phyloP scores from a whole-genome alignment of 2,329 filamentous ascomycete genomes.

The Talaromyces rugulosus region DNA sequence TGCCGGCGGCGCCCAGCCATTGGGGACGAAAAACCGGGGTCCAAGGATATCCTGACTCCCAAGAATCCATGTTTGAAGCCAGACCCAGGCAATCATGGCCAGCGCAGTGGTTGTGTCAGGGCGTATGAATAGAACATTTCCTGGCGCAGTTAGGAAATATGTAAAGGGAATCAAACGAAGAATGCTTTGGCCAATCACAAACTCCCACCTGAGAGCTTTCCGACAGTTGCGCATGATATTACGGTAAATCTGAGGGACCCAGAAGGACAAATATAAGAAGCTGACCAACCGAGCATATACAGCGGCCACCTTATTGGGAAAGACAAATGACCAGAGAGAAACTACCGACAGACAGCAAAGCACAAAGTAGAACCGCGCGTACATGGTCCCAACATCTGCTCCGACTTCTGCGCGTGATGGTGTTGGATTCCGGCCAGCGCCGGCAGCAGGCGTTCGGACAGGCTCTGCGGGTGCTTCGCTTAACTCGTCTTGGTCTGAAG shows the following conservation, averaged over 20 bases:
- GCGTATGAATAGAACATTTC: constrained; percentile 77
- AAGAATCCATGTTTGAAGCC: constrained; percentile 78
- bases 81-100: constrained; percentile 71
- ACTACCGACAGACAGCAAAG: constrained; percentile 56
- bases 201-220: constrained; percentile 85
- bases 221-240: constrained; percentile 90
- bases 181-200: constrained; percentile 76
- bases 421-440: constrained; percentile 17
- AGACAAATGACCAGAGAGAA: constrained; percentile 56
- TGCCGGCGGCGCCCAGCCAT: constrained; percentile 58
- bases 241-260: constrained; percentile 86
- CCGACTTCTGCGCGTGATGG: constrained; percentile 32
- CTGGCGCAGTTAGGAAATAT: constrained; percentile 75
- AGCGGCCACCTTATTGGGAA: constrained; percentile 49
- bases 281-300: constrained; percentile 60
- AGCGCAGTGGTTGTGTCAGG: constrained; percentile 63
- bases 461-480: constrained; percentile 31
- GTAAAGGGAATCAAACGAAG: constrained; percentile 74
- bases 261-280: constrained; percentile 80
- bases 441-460: constrained; percentile 22
- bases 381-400: constrained; percentile 55
- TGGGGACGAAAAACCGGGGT: constrained; percentile 77
- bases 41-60: constrained; percentile 79
- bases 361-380: constrained; percentile 59
- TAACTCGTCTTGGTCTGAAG: constrained; percentile 55